A percentile compares a stretch with the other conserved stretches of the same genome.
phyloP scores from a whole-genome alignment of 192 early-diverging fungal genomes.

The Radiomyces spectabilis region DNA sequence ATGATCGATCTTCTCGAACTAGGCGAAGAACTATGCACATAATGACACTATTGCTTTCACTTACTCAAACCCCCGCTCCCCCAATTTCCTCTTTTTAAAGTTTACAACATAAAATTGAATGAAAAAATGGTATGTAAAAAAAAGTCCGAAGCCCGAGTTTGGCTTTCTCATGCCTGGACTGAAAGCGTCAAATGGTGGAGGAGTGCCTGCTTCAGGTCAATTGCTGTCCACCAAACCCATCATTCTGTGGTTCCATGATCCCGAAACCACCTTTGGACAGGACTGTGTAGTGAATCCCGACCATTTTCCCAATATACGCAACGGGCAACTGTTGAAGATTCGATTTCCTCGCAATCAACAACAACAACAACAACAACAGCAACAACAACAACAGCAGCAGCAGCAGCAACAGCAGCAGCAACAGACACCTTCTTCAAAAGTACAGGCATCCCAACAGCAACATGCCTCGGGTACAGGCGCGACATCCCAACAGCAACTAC shows the following conservation, averaged over 20 bases:
- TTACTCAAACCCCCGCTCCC: no score
- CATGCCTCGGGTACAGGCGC: no score
- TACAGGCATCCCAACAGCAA: not conserved
- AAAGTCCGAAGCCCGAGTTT: no score
- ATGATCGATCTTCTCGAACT: not conserved
- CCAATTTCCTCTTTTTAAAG: no score
- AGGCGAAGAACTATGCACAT: no score
- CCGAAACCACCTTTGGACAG: slow-evolving; percentile 7
- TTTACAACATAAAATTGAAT: no score
- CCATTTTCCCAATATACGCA: slow-evolving; percentile 45
- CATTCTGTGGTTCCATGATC: slow-evolving; percentile 21
- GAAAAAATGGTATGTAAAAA: no score
- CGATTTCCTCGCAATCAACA: slow-evolving; percentile 25
- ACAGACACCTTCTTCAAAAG: not conserved
- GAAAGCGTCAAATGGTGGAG: no score
- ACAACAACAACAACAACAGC: not conserved
- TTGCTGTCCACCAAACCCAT: slow-evolving; percentile 14
- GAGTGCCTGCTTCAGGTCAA: not conserved
- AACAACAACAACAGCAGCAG: slow-evolving; percentile 6
- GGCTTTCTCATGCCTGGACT: no score
- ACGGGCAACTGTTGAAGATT: slow-evolving; percentile 62
- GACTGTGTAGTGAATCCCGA: slow-evolving; percentile 71
- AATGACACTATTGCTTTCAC: no score
- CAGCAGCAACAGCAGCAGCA: slow-evolving; percentile 8
- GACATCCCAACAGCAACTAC: not conserved